A percentile compares a stretch with the other conserved stretches of the same genome.
Conservation (phyloP, 2,329 filamentous ascomycete genomes). For the Penicillium verrucosum region DNA sequence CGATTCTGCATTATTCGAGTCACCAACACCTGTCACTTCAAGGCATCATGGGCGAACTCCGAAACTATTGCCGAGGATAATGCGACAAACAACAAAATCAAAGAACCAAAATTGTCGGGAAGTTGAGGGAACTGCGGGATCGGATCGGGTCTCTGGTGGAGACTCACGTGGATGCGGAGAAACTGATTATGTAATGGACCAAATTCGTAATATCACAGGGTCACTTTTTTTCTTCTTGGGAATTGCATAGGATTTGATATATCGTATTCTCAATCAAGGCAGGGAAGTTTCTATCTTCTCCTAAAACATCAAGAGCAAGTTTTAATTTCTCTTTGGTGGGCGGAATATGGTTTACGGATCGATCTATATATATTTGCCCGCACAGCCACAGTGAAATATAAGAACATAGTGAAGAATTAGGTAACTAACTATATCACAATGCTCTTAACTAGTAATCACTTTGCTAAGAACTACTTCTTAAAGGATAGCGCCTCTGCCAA, state of each 20-base stretch:
- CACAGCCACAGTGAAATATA: neutral
- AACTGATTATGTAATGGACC: slow-evolving; percentile 20
- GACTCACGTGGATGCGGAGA: slow-evolving; percentile 29
- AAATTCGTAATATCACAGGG: neutral
- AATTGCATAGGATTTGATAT: slow-evolving; percentile 36
- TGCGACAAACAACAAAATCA: slow-evolving; percentile 15
- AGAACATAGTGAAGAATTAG: too few relatives aligned
- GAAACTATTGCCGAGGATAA: slow-evolving; percentile 19
- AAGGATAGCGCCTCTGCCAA: too few relatives aligned
- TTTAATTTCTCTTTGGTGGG: neutral
- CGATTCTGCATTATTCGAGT: slow-evolving; percentile 22
- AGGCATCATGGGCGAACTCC: slow-evolving; percentile 16
- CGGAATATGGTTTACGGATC: neutral
- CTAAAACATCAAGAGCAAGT: neutral
- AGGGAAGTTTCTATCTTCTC: neutral
- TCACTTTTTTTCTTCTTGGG: neutral
- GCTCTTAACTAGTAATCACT: too few relatives aligned
- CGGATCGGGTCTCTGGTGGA: slow-evolving; percentile 24
- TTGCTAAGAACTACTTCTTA: too few relatives aligned
- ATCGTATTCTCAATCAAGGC: neutral
- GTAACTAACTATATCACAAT: too few relatives aligned
- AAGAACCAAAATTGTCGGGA: slow-evolving; percentile 26
- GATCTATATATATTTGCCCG: neutral
- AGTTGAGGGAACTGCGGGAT: slow-evolving; percentile 23
- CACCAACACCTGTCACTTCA: slow-evolving; percentile 11